A percentile compares a stretch with the other conserved stretches of the same genome.
Evolutionary conservation across 371 early-diverging fungal genomes (phyloP).

Genomic region (Mucor ambiguus): DNA sequence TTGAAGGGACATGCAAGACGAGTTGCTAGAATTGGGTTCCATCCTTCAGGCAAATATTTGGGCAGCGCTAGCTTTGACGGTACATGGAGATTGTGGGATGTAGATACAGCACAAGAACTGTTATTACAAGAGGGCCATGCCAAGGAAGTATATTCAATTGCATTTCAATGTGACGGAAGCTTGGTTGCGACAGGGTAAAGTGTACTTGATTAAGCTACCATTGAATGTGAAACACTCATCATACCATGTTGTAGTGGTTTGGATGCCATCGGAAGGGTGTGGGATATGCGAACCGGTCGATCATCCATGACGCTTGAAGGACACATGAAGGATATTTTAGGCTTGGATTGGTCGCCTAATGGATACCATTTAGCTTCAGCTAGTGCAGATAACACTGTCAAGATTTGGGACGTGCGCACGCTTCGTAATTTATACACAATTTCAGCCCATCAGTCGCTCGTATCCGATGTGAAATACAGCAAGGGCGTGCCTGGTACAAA

Average conservation of each 20-base stretch:
- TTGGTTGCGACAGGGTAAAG: slow-evolving; percentile 85
- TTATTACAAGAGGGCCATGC: slow-evolving; percentile 94
- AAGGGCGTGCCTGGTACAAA: slow-evolving; percentile 31
- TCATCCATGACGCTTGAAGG: slow-evolving; percentile 88
- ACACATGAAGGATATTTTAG: slow-evolving; percentile 88
- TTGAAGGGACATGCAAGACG: slow-evolving; percentile 84
- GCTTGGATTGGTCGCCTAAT: slow-evolving; percentile 92
- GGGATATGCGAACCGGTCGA: slow-evolving; percentile 94
- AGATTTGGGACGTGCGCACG: slow-evolving; percentile 91
- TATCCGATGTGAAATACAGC: slow-evolving; percentile 80
- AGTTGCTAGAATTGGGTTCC: slow-evolving; percentile 88
- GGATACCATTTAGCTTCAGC: slow-evolving; percentile 84
- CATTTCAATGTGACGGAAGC: slow-evolving; percentile 92
- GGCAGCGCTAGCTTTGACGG: slow-evolving; percentile 91
- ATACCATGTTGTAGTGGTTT: slow-evolving; percentile 63
- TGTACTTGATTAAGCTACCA: background rate
- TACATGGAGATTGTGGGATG: slow-evolving; percentile 97
- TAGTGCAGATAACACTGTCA: slow-evolving; percentile 82
- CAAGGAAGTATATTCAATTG: slow-evolving; percentile 87
- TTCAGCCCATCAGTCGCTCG: slow-evolving; percentile 90
- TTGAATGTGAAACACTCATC: background rate
- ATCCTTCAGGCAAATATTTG: slow-evolving; percentile 87
- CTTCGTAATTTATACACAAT: slow-evolving; percentile 79
- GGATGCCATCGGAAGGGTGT: slow-evolving; percentile 90
- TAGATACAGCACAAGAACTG: slow-evolving; percentile 73